Evolutionary conservation across 2,329 filamentous ascomycete genomes (phyloP).

Genomic region (Chalara sp.): DNA sequence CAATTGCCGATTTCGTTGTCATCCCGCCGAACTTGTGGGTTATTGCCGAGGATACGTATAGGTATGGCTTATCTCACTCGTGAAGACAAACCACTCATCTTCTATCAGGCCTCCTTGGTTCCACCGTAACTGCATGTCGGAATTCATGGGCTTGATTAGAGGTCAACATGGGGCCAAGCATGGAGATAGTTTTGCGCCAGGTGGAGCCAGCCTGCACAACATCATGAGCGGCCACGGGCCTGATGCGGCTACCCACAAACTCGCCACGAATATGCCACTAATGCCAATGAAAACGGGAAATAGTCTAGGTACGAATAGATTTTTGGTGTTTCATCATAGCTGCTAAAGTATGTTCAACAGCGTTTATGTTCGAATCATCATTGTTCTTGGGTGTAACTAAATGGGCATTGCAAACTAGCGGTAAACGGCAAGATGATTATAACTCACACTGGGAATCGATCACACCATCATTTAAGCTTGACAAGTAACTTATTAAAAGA

Average conservation of each 20-base stretch:
- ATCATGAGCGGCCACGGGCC: neutral
- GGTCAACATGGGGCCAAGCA: slow-evolving; percentile 38
- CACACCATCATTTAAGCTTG: too few relatives aligned
- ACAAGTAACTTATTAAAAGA: too few relatives aligned
- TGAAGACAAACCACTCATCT: too few relatives aligned
- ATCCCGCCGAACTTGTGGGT: slow-evolving; percentile 63
- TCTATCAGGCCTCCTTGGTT: slow-evolving; percentile 53
- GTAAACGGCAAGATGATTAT: too few relatives aligned
- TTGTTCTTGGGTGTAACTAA: too few relatives aligned
- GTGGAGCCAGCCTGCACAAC: slow-evolving; percentile 35
- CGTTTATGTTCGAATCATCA: neutral
- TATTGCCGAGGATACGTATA: too few relatives aligned
- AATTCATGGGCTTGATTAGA: slow-evolving; percentile 37
- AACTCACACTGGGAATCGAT: too few relatives aligned
- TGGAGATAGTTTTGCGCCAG: slow-evolving; percentile 38
- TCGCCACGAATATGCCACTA: neutral
- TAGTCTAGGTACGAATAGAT: neutral
- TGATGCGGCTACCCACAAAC: neutral
- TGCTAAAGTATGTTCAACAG: neutral
- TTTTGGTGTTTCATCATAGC: neutral
- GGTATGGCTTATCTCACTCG: too few relatives aligned
- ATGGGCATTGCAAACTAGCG: too few relatives aligned
- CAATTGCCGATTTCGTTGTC: slow-evolving; percentile 59
- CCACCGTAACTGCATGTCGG: slow-evolving; percentile 44
- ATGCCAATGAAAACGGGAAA: neutral